Evolutionary conservation across 495 filamentous ascomycete genomes (phyloP).

Genomic region (Penicillium coffeae): DNA sequence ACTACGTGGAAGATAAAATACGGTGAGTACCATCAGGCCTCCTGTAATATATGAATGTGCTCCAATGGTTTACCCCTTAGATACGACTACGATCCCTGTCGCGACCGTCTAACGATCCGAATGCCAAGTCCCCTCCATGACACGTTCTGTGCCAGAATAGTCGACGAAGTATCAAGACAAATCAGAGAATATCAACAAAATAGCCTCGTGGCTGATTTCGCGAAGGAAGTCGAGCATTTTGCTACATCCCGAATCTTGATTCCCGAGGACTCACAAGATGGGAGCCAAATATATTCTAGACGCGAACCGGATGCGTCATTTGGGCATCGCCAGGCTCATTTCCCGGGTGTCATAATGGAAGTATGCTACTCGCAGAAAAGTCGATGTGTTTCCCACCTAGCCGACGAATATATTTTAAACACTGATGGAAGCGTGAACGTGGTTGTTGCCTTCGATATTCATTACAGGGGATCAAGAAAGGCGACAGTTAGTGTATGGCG

Average conservation of each 20-base stretch:
- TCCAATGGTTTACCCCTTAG: constrained; percentile 1
- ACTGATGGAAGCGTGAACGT: constrained; percentile 24
- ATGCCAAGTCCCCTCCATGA: constrained; percentile 20
- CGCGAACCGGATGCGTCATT: constrained; percentile 30
- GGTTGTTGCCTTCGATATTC: constrained; percentile 29
- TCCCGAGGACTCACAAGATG: constrained; percentile 6
- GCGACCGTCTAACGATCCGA: constrained; percentile 16
- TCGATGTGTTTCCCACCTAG: constrained; percentile 23
- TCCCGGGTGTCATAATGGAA: constrained; percentile 31
- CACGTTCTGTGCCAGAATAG: constrained; percentile 13
- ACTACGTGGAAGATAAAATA: constrained; percentile 19
- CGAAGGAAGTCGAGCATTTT: constrained; percentile 11
- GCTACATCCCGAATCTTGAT: constrained; percentile 11
- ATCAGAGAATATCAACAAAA: constrained; percentile 2
- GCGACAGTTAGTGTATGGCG: constrained; percentile 17
- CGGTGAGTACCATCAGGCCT: constrained; percentile 11
- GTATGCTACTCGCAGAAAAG: constrained; percentile 33
- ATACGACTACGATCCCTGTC: constrained; percentile 15
- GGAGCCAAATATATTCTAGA: constrained; percentile 11
- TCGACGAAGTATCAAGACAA: constrained; percentile 9
- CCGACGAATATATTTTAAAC: constrained; percentile 29
- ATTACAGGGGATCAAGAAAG: constrained; percentile 18
- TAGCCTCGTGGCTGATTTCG: constrained; percentile 9
- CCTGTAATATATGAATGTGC: constrained; percentile 1
- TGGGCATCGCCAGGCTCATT: constrained; percentile 20